A percentile compares a stretch with the other conserved stretches of the same genome.
These are phyloP conservation scores for Macrolepiota dolichaula DNA, from an alignment of 768 basidiomycete genomes.

Conservation along the genomic window DNA sequence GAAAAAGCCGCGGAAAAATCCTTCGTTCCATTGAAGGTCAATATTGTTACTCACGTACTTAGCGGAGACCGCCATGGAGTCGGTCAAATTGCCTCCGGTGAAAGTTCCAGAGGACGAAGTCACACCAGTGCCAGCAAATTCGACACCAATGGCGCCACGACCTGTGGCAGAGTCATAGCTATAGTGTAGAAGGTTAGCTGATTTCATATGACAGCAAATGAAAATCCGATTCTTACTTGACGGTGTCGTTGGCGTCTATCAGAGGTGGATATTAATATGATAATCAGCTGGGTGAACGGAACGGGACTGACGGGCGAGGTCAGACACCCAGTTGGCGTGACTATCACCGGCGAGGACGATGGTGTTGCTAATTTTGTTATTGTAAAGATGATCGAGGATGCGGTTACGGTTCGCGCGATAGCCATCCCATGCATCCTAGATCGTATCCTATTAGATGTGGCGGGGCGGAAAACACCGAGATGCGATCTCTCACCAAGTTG, in stretches of 20 bases:
- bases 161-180: not conserved
- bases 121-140: not conserved
- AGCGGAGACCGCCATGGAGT: not conserved
- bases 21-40: not conserved
- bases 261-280: not conserved
- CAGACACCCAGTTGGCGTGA: constrained; percentile 60
- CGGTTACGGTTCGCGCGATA: constrained; percentile 45
- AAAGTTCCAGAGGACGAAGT: not conserved
- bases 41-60: not conserved
- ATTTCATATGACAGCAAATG: not conserved
- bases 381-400: constrained; percentile 44
- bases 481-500: not conserved
- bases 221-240: not conserved
- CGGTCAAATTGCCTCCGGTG: not conserved
- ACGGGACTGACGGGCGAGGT: constrained; percentile 35
- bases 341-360: constrained; percentile 58
- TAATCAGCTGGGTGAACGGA: not conserved
- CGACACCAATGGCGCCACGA: not conserved
- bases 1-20: not conserved
- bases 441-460: not conserved
- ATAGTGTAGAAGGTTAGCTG: not conserved
- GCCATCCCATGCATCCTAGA: constrained; percentile 55
- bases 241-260: not conserved
- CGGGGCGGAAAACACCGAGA: not conserved
- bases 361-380: constrained; percentile 48